Evolutionary conservation across 768 basidiomycete genomes (phyloP).

Genomic region (Rhodotorula diobovata): DNA sequence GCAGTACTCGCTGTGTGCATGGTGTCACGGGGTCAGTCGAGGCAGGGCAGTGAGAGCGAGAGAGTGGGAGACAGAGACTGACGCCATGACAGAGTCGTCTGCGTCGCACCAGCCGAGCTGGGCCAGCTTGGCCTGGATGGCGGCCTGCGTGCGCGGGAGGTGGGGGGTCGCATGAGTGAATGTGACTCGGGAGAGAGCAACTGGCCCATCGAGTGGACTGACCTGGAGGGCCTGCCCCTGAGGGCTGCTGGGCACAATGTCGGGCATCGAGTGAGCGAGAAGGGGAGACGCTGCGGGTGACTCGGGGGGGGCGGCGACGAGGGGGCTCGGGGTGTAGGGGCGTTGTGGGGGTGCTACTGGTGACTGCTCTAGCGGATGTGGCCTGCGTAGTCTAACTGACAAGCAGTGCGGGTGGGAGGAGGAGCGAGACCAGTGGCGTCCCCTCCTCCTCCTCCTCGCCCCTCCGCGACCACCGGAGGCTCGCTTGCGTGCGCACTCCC

Average conservation of each 20-base stretch:
- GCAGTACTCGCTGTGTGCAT: constrained; percentile 31
- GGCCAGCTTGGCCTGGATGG: constrained; percentile 42
- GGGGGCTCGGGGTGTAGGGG: background rate
- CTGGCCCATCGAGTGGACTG: no score
- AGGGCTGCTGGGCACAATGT: constrained; percentile 23
- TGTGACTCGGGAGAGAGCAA: no score
- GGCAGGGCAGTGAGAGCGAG: no score
- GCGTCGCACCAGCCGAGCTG: constrained; percentile 39
- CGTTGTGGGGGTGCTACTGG: background rate
- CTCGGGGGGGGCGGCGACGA: background rate
- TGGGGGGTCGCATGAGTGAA: background rate
- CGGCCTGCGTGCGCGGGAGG: constrained; percentile 15
- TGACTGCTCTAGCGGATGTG: no score
- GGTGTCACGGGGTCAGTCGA: background rate
- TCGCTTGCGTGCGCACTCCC: no score
- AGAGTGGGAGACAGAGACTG: background rate
- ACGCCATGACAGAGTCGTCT: constrained; percentile 44
- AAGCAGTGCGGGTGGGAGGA: no score
- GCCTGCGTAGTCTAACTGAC: no score
- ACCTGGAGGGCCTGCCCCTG: constrained; percentile 36
- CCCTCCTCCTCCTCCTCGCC: no score
- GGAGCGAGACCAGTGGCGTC: no score
- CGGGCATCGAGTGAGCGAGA: constrained; percentile 9
- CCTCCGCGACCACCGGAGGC: no score
- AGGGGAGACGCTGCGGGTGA: background rate